These are phyloP conservation scores for Solanum chilense DNA, from an alignment of 257 asterid species.

Conservation along the genomic window DNA sequence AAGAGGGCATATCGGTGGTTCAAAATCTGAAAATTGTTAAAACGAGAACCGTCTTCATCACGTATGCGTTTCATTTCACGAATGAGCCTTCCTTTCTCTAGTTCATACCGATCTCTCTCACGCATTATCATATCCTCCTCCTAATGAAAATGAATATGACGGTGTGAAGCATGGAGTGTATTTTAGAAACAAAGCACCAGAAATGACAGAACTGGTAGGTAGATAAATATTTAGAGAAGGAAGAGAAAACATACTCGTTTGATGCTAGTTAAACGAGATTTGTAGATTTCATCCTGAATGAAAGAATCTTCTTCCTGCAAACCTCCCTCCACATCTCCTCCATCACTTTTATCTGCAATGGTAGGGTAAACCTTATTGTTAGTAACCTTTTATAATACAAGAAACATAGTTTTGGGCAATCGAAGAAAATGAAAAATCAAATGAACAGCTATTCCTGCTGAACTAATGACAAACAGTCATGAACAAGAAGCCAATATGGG, in stretches of 20 bases:
- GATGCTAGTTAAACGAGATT: conserved; percentile 88
- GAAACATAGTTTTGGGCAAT: not conserved
- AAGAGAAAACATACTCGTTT: conserved; percentile 49
- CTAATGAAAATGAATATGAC: conserved; percentile 16
- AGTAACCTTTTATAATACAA: not conserved
- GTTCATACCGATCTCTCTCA: conserved; percentile 89
- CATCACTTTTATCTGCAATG: conserved; percentile 66
- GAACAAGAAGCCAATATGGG: not conserved
- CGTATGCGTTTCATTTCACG: conserved; percentile 99
- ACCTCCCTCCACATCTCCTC: conserved; percentile 60
- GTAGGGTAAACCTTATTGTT: not conserved
- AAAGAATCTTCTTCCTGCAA: conserved; percentile 64
- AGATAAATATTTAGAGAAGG: not conserved
- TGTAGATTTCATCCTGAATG: conserved; percentile 85
- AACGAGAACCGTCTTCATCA: conserved; percentile 96
- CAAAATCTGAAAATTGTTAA: conserved; percentile 92
- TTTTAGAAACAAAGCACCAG: not conserved
- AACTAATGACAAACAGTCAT: not conserved
- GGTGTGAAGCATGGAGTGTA: not conserved
- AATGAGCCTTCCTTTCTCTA: conserved; percentile 91
- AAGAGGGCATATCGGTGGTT: conserved; percentile 91
- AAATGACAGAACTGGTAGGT: not conserved
- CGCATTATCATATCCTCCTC: conserved; percentile 93
- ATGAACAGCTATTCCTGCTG: not conserved
- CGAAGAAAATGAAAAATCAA: not conserved